Percentiles rank a stretch among this genome's conserved stretches.
Conservation (phyloP, 1,284 basidiomycete genomes). For the Abortiporus biennis region DNA sequence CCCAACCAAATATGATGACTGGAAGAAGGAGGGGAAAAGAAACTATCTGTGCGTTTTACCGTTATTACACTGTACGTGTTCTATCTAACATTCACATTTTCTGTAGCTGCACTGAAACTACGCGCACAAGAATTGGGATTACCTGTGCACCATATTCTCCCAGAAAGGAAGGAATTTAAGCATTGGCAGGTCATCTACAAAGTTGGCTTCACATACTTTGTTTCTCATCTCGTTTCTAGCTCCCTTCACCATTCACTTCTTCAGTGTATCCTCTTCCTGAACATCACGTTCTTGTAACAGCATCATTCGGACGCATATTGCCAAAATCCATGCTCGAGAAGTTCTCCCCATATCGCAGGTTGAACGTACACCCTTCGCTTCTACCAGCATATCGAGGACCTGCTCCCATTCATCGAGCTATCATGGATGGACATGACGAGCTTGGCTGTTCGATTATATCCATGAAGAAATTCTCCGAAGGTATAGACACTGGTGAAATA, state of each 20-base stretch:
- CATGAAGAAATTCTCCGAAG: conserved; percentile 51
- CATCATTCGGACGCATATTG: conserved; percentile 90
- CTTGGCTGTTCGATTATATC: conserved; percentile 71
- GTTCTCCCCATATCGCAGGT: conserved; percentile 57
- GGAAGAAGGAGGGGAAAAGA: conserved; percentile 44
- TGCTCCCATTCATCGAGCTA: conserved; percentile 86
- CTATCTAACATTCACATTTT: neutral
- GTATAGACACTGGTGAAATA: conserved; percentile 59
- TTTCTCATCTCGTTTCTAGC: conserved; percentile 21
- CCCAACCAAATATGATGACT: conserved; percentile 51
- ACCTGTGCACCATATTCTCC: conserved; percentile 54
- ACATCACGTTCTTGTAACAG: conserved; percentile 78
- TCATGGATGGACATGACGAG: conserved; percentile 54
- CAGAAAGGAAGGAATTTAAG: conserved; percentile 46
- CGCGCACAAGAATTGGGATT: conserved; percentile 43
- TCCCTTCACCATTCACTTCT: conserved; percentile 39
- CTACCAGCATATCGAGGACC: conserved; percentile 88
- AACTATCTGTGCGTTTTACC: conserved; percentile 40
- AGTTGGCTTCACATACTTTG: conserved; percentile 1
- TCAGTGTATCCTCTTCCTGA: conserved; percentile 20
- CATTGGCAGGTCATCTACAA: conserved; percentile 43
- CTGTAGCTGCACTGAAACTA: conserved; percentile 51
- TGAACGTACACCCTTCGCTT: conserved; percentile 92
- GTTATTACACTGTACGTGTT: conserved; percentile 4
- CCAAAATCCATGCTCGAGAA: conserved; percentile 58